phyloP scores from a whole-genome alignment of 208 protist species.

The Leptomonas pyrrhocoris region DNA sequence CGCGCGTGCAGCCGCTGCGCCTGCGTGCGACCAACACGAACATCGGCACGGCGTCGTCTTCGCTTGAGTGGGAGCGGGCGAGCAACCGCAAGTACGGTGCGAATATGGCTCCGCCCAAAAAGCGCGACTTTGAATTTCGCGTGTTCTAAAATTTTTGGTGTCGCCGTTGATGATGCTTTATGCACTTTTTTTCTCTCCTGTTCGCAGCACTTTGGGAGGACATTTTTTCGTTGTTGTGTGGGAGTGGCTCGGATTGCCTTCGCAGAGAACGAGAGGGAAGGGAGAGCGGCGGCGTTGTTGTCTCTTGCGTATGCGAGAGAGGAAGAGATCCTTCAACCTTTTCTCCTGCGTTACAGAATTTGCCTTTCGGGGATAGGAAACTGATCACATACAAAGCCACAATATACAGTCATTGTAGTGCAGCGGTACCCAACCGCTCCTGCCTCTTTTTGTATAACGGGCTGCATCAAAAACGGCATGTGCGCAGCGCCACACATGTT shows the following conservation, averaged over 20 bases:
- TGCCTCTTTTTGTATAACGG: too few relatives aligned
- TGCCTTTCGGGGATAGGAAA: too few relatives aligned
- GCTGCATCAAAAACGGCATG: too few relatives aligned
- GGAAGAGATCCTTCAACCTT: background rate
- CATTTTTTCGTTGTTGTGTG: background rate
- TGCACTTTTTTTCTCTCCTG: constrained; percentile 9
- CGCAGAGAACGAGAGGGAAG: background rate
- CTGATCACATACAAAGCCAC: too few relatives aligned
- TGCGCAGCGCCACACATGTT: too few relatives aligned
- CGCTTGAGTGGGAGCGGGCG: constrained; percentile 79
- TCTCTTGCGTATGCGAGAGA: background rate
- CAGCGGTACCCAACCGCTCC: too few relatives aligned
- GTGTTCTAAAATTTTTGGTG: constrained; percentile 62
- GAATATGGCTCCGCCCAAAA: constrained; percentile 67
- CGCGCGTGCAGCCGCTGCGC: constrained; percentile 54
- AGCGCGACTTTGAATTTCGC: constrained; percentile 85
- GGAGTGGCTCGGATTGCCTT: background rate
- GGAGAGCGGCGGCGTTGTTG: too few relatives aligned
- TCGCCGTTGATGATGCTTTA: background rate
- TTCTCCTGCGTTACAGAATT: background rate
- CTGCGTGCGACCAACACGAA: constrained; percentile 76
- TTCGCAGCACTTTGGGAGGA: background rate
- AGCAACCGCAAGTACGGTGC: constrained; percentile 81
- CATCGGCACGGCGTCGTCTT: constrained; percentile 58
- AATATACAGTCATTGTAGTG: too few relatives aligned